These are phyloP conservation scores for Globisporangium perplexum DNA, from an alignment of 352 stramenopile genomes.

Conservation along the genomic window DNA sequence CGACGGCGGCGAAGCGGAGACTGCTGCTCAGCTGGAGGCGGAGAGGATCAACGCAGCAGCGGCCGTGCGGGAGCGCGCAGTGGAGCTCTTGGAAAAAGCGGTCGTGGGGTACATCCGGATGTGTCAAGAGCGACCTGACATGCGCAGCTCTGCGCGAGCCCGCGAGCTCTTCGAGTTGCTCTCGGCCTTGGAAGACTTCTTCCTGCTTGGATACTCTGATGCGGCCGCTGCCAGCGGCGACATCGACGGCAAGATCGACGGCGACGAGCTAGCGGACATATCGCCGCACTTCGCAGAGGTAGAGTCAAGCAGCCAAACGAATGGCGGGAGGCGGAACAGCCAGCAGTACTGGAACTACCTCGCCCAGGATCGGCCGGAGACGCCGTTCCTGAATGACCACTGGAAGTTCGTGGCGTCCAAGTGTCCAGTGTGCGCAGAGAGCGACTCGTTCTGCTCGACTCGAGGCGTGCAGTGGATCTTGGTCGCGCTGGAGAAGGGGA, in stretches of 20 bases:
- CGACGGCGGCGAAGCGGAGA: constrained; percentile 6
- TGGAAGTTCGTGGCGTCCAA: constrained; percentile 52
- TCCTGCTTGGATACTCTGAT: constrained; percentile 56
- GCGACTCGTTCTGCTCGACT: constrained; percentile 59
- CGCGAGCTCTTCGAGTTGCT: constrained; percentile 68
- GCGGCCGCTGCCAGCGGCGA: constrained; percentile 2
- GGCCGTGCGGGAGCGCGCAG: constrained; percentile 41
- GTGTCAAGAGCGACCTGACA: constrained; percentile 51
- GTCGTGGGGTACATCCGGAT: constrained; percentile 53
- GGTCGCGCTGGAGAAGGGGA: constrained; percentile 49
- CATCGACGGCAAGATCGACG: too few relatives aligned
- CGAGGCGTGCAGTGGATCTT: constrained; percentile 74
- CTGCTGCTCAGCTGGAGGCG: background rate
- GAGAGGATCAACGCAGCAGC: constrained; percentile 13
- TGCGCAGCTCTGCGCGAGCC: constrained; percentile 56
- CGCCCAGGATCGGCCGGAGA: constrained; percentile 40
- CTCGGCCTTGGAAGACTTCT: constrained; percentile 57
- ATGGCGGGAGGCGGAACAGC: background rate
- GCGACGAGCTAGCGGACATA: constrained; percentile 1
- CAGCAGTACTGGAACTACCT: constrained; percentile 61
- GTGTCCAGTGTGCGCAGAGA: constrained; percentile 45
- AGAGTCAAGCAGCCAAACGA: too few relatives aligned
- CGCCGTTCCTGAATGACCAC: constrained; percentile 44
- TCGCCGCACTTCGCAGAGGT: background rate
- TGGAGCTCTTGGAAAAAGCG: constrained; percentile 52